These are phyloP conservation scores for Spinellus fusiger DNA, from an alignment of 192 early-diverging fungal genomes.

Conservation along the genomic window DNA sequence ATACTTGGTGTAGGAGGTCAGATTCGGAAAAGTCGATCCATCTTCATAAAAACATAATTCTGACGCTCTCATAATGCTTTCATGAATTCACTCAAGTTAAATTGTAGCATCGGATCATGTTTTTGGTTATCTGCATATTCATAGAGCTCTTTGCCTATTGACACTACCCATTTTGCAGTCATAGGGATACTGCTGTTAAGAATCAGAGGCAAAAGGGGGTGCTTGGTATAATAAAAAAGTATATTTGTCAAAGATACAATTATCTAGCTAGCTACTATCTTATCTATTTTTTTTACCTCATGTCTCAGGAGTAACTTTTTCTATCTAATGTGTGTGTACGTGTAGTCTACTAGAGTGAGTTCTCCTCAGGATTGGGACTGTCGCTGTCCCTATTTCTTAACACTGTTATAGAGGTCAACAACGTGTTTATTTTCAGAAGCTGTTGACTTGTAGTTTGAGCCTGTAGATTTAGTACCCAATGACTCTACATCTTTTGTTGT, in stretches of 20 bases:
- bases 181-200: neutral
- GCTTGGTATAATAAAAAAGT: no score
- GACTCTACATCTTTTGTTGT: neutral
- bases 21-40: neutral
- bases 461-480: neutral
- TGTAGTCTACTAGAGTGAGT: no score
- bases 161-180: neutral
- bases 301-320: no score
- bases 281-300: no score
- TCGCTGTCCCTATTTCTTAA: no score
- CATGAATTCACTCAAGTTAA: neutral
- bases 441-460: slow-evolving; percentile 1
- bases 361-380: no score
- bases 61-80: neutral
- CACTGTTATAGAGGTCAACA: neutral
- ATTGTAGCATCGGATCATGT: neutral
- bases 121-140: neutral
- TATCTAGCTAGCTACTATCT: no score
- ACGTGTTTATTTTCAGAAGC: neutral
- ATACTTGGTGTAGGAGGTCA: neutral
- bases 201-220: no score
- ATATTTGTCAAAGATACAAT: no score
- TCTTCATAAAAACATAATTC: neutral
- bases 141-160: neutral
- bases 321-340: no score